phyloP scores from a whole-genome alignment of 225 moss, liverwort and hornwort genomes.

The Thuidium tamariscinum region DNA sequence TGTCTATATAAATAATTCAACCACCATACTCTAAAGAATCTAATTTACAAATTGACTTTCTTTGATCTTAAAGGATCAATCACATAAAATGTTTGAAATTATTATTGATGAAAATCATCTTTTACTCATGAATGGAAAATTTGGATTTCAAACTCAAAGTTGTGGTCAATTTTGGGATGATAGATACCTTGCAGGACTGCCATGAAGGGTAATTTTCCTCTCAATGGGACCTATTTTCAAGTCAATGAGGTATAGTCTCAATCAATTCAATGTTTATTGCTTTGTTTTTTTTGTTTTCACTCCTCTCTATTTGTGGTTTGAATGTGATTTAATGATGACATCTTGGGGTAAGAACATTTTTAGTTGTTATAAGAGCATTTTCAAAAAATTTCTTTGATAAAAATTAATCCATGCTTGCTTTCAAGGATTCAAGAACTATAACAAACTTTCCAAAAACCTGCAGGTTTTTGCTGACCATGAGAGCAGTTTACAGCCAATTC shows the following conservation, averaged over 20 bases:
- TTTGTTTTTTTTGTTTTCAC: background rate
- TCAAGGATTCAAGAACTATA: background rate
- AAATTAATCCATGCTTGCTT: background rate
- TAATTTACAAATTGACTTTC: background rate
- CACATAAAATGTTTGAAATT: background rate
- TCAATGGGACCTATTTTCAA: slow-evolving; percentile 94
- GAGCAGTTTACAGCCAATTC: slow-evolving; percentile 35
- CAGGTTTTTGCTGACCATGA: slow-evolving; percentile 49
- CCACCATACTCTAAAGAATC: no score
- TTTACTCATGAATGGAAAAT: background rate
- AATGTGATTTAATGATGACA: background rate
- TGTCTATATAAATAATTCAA: background rate
- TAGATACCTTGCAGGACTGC: slow-evolving; percentile 89
- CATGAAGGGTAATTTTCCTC: slow-evolving; percentile 64
- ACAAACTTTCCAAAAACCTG: background rate
- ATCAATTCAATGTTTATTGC: background rate
- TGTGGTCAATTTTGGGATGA: background rate
- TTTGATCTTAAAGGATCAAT: background rate
- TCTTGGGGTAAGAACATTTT: background rate
- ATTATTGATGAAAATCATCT: background rate
- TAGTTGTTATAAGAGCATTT: background rate
- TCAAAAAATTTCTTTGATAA: background rate
- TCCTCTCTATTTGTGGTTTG: background rate
- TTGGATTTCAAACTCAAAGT: background rate
- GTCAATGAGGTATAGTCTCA: slow-evolving; percentile 64